Evolutionary conservation across 805 yeast species (phyloP).

Genomic region (Teunomyces tritomae): DNA sequence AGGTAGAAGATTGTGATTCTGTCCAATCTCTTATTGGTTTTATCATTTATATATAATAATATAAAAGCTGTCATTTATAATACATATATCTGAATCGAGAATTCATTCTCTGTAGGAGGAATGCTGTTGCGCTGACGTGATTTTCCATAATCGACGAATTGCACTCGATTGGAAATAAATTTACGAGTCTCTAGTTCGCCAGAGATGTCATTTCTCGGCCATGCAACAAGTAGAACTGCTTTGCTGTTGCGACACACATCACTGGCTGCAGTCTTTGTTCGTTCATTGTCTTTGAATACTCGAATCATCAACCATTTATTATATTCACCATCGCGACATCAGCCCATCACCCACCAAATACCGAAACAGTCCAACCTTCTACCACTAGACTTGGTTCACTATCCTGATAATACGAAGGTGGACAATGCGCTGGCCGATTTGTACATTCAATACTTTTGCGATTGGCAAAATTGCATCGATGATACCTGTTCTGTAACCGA

Average conservation of each 20-base stretch:
- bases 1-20: conserved; percentile 95
- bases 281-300: not conserved
- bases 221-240: not conserved
- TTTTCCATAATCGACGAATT: too few relatives aligned
- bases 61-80: conserved; percentile 2
- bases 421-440: not conserved
- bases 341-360: not conserved
- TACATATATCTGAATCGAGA: conserved; percentile 1
- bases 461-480: not conserved
- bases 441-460: conserved; percentile 1
- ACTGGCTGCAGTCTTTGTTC: not conserved
- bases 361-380: not conserved
- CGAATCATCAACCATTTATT: conserved; percentile 1
- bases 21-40: conserved; percentile 2
- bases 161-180: too few relatives aligned
- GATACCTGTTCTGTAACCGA: not conserved
- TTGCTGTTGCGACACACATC: not conserved
- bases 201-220: not conserved
- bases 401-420: not conserved
- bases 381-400: conserved; percentile 3
- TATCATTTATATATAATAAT: conserved; percentile 3
- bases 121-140: too few relatives aligned
- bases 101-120: not conserved
- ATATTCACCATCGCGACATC: conserved; percentile 1
- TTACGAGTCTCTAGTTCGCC: not conserved